These are phyloP conservation scores for Osmanthus fragrans DNA, from an alignment of 257 asterid species.

Conservation along the genomic window DNA sequence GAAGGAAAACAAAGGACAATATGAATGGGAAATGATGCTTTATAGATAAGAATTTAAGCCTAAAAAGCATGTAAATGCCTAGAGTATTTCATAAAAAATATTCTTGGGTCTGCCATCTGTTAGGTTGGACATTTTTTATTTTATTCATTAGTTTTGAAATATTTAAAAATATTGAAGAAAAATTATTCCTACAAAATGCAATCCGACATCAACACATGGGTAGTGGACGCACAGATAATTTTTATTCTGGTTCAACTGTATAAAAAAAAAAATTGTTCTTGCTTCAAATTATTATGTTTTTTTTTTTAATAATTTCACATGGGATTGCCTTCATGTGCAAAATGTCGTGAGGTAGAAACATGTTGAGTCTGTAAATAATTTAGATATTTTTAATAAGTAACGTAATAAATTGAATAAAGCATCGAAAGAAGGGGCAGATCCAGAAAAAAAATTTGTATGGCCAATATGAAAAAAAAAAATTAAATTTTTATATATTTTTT, in stretches of 20 bases:
- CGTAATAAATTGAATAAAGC: not conserved
- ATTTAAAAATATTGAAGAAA: not conserved
- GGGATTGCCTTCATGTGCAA: not conserved
- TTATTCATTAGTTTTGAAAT: not conserved
- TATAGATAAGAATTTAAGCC: conserved; percentile 34
- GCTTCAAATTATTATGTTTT: not conserved
- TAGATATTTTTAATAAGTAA: not conserved
- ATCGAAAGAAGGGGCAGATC: no score
- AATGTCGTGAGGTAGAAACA: not conserved
- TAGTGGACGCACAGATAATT: conserved; percentile 24
- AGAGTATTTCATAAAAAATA: conserved; percentile 18
- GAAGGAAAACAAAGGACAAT: not conserved
- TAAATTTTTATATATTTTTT: no score
- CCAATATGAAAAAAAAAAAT: no score
- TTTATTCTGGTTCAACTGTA: conserved; percentile 12
- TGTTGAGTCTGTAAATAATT: not conserved
- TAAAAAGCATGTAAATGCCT: conserved; percentile 27
- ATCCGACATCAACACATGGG: conserved; percentile 48
- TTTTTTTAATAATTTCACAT: not conserved
- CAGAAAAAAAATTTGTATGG: no score
- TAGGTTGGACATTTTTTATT: not conserved
- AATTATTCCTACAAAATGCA: conserved; percentile 24
- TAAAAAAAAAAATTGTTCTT: conserved; percentile 15
- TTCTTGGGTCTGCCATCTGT: conserved; percentile 15
- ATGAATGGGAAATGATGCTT: not conserved